Base-by-base conservation (phyloP, 257 asterid genomes). In the Cruciata laevipes region DNA sequence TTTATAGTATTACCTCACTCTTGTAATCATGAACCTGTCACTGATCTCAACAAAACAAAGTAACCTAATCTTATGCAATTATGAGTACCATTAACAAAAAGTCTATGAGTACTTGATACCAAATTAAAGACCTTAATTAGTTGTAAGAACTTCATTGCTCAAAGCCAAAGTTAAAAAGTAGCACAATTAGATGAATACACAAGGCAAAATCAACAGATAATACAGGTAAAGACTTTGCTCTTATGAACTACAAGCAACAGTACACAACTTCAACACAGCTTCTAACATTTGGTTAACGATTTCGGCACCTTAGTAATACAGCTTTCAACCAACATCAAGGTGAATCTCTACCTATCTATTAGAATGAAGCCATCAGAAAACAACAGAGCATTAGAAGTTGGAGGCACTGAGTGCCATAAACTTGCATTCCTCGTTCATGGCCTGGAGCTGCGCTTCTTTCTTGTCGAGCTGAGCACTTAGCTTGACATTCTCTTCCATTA, bases 401-500 rank as follows among this genome's bases (percentile, higher is more conserved):
- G 86, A 84, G 66, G 91, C 83, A 71, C 77, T 84, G 33, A 94
- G 82, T 14, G 96, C 99, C 96, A 94, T 87, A 60, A 94, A 83
- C 81, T 94, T 94, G 86, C 97, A 94, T 75, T 94, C 97, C 82
- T 90, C 99, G 47, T 87, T 94, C 99, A 94, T 87, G 77, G 99
- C 99, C 56, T 84, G 70, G 12, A 94, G 97, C 71, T 94, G 99
- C 72, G 99, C 99, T 75, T 94, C 99, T 82, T 94, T 94, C 81
- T 90, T 84, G 85, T 90, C 99, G 47, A 90, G 95, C 40, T 76
- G 81, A 81, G 90, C 79, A 65, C 79, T 80, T 69, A 94, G 79
- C 69, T 83, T 83, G 61, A 85, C 87, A 47, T 94, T 94, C 80
- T 90, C 96, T 75, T 91, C 95, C 97, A 94, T 87, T 17, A 90